Conservation (phyloP, 768 basidiomycete species). For the Calocybe indica region DNA sequence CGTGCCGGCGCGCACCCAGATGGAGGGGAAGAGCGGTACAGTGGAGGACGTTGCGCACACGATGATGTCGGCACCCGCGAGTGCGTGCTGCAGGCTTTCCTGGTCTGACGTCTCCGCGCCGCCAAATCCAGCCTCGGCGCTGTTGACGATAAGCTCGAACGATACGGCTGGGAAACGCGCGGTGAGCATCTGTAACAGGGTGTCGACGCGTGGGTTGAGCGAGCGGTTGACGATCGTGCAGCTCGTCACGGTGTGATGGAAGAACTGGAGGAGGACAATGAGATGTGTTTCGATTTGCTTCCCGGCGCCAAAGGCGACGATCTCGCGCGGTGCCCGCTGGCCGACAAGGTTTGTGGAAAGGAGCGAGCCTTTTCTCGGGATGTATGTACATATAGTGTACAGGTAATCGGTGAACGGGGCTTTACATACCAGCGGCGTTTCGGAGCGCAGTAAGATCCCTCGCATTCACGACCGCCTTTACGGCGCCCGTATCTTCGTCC, state of each 20-base stretch:
- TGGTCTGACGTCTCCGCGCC: constrained; percentile 3
- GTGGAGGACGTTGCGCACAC: constrained; percentile 77
- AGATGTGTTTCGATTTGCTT: constrained; percentile 65
- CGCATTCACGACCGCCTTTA: constrained; percentile 78
- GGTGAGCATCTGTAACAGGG: constrained; percentile 25
- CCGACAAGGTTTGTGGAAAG: constrained; percentile 56
- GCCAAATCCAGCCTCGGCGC: constrained; percentile 1
- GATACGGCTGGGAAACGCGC: constrained; percentile 17
- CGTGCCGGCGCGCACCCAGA: constrained; percentile 54
- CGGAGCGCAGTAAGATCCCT: constrained; percentile 71
- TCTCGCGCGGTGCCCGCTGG: constrained; percentile 26
- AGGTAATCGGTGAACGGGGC: not conserved
- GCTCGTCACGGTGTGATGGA: constrained; percentile 36
- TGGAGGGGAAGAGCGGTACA: constrained; percentile 61
- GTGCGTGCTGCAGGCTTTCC: constrained; percentile 18
- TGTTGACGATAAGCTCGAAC: constrained; percentile 13
- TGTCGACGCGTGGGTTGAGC: constrained; percentile 36
- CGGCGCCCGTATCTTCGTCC: constrained; percentile 60
- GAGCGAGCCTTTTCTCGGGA: constrained; percentile 47
- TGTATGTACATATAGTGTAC: not conserved
- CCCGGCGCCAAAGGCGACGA: constrained; percentile 72
- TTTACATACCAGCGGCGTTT: constrained; percentile 66
- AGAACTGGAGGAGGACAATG: constrained; percentile 52
- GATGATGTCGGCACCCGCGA: constrained; percentile 48
- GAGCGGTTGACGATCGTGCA: constrained; percentile 66